These are phyloP conservation scores for Agaricus subrufescens DNA, from an alignment of 768 basidiomycete species.

Conservation along the genomic window DNA sequence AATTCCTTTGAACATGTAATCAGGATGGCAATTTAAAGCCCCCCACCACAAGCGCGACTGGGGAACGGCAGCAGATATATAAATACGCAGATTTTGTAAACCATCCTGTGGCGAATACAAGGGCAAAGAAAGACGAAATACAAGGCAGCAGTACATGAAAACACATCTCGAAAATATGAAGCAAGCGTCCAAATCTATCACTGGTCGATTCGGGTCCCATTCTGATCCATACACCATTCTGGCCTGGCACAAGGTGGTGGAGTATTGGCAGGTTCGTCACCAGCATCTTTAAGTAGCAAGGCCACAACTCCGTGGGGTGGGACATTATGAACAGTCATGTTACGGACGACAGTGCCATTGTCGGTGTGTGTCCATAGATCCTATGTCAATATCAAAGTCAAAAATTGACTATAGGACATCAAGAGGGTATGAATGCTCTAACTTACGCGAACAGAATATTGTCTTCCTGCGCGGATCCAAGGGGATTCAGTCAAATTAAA, in stretches of 20 bases:
- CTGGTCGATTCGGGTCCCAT: constrained; percentile 40
- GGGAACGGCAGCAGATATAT: no score
- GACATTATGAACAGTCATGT: constrained; percentile 48
- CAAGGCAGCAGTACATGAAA: no score
- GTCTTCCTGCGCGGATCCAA: constrained; percentile 63
- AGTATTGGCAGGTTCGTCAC: constrained; percentile 57
- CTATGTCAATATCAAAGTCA: constrained; percentile 23
- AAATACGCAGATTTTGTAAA: no score
- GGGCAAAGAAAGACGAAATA: no score
- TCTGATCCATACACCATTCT: constrained; percentile 55
- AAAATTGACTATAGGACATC: background rate
- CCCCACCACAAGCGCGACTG: no score
- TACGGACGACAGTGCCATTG: constrained; percentile 64
- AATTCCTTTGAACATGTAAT: no score
- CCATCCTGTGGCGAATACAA: no score
- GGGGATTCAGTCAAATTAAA: constrained; percentile 67
- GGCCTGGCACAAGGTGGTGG: constrained; percentile 52
- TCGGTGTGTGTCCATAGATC: constrained; percentile 72
- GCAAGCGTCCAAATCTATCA: no score
- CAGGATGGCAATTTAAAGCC: no score
- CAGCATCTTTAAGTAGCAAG: constrained; percentile 58
- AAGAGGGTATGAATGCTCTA: background rate
- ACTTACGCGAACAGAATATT: constrained; percentile 60
- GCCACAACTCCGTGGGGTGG: constrained; percentile 70
- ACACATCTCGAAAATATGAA: no score